phyloP scores from a whole-genome alignment of 1,284 basidiomycete genomes.

The Exobasidium cylindrosporum region DNA sequence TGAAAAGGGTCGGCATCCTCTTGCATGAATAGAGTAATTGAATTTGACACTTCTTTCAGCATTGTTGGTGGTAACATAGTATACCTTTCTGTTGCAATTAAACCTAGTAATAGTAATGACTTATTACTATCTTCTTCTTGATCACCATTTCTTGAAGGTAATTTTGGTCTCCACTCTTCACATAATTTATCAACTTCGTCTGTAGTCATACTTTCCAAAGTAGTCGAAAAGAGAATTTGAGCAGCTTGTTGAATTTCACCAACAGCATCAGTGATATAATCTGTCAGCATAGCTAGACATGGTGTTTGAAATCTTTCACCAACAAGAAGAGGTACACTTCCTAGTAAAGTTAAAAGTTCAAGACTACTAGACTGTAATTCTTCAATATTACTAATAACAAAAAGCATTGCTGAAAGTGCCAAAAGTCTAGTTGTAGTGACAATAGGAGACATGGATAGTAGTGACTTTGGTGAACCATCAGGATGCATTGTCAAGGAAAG shows the following conservation, averaged over 20 bases:
- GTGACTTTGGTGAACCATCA: neutral
- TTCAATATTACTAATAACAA: slow-evolving; percentile 3
- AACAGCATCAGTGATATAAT: neutral
- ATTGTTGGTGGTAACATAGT: slow-evolving; percentile 70
- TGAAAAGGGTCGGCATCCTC: slow-evolving; percentile 65
- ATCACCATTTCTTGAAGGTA: neutral
- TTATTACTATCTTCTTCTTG: slow-evolving; percentile 1
- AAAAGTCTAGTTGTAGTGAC: slow-evolving; percentile 2
- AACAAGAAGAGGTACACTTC: neutral
- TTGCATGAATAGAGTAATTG: slow-evolving; percentile 72
- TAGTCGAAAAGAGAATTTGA: slow-evolving; percentile 23
- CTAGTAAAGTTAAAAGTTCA: neutral
- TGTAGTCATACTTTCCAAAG: neutral
- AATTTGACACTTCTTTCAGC: slow-evolving; percentile 77
- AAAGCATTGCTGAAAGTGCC: slow-evolving; percentile 4
- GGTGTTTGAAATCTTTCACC: slow-evolving; percentile 57
- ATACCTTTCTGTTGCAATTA: slow-evolving; percentile 77
- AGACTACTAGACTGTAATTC: slow-evolving; percentile 39
- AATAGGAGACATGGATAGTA: neutral
- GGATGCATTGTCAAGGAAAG: neutral
- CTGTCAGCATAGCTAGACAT: neutral
- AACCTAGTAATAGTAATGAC: slow-evolving; percentile 49
- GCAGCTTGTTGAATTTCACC: slow-evolving; percentile 18
- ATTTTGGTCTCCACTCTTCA: neutral
- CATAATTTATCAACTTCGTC: slow-evolving; percentile 1